Percentiles rank a stretch among this genome's conserved stretches.
phyloP scores from a whole-genome alignment of 345 rosid species.

The Eucalyptus globulus region DNA sequence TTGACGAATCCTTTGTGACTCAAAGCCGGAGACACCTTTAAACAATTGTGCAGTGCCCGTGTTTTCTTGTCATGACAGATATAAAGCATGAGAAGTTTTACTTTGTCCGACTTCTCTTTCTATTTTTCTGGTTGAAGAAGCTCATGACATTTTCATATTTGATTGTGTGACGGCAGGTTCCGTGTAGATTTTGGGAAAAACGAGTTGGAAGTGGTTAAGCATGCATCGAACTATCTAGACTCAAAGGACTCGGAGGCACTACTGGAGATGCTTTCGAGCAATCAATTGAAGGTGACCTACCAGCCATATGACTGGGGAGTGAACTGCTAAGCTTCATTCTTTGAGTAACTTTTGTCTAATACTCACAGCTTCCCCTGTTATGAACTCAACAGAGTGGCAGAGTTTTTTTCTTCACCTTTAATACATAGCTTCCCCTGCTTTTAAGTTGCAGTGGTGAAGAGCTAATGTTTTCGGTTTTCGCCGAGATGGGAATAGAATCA shows the following conservation, averaged over 20 bases:
- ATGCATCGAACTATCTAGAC: constrained; percentile 65
- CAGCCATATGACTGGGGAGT: constrained; percentile 75
- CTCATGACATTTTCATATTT: not conserved
- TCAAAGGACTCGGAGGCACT: constrained; percentile 45
- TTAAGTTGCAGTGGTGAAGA: not conserved
- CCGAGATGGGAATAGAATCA: not conserved
- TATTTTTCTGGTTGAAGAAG: not conserved
- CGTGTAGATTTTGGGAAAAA: constrained; percentile 63
- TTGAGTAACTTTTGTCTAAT: not conserved
- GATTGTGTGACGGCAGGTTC: constrained; percentile 29
- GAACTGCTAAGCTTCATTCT: constrained; percentile 30
- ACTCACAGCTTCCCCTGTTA: not conserved
- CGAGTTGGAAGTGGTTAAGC: constrained; percentile 64
- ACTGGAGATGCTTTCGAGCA: constrained; percentile 45
- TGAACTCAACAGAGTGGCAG: not conserved
- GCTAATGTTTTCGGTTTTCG: not conserved
- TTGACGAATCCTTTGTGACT: not conserved
- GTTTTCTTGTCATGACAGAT: not conserved
- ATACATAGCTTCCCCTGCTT: not conserved
- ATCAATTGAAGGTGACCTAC: constrained; percentile 59
- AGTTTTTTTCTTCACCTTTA: not conserved
- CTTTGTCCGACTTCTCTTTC: not conserved
- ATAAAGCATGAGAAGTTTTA: not conserved
- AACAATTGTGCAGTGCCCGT: not conserved
- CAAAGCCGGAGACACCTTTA: not conserved